phyloP scores from a whole-genome alignment of 1,139 yeast genomes.

The Saccharomyces hybrid region DNA sequence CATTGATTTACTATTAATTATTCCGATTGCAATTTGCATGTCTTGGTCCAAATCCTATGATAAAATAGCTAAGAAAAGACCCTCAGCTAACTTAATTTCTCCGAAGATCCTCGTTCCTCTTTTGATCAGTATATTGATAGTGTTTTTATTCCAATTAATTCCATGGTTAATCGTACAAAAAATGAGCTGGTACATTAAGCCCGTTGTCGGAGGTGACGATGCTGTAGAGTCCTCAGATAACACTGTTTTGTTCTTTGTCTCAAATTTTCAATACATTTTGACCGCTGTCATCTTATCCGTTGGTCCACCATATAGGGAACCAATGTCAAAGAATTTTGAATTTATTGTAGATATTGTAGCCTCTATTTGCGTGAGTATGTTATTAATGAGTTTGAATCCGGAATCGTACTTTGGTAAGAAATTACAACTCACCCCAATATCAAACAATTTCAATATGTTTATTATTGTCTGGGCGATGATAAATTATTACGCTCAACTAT shows the following conservation, averaged over 20 bases:
- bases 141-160: constrained; percentile 56
- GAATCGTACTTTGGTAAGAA: constrained; percentile 51
- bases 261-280: constrained; percentile 84
- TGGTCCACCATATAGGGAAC: constrained; percentile 93
- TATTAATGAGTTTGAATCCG: constrained; percentile 44
- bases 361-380: constrained; percentile 43
- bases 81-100: constrained; percentile 88
- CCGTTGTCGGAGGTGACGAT: constrained; percentile 79
- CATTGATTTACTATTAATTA: constrained; percentile 80
- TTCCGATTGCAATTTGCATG: constrained; percentile 94
- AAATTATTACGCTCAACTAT: constrained; percentile 41
- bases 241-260: constrained; percentile 68
- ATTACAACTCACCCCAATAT: constrained; percentile 66
- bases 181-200: constrained; percentile 70
- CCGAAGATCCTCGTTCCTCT: constrained; percentile 79
- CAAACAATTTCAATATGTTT: constrained; percentile 43
- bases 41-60: constrained; percentile 87
- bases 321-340: constrained; percentile 60
- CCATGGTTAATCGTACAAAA: constrained; percentile 57
- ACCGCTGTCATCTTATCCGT: constrained; percentile 75
- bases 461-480: constrained; percentile 41
- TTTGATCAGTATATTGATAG: constrained; percentile 58
- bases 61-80: constrained; percentile 59
- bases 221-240: constrained; percentile 84
- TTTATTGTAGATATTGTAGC: constrained; percentile 55